phyloP scores from a whole-genome alignment of 2,329 filamentous ascomycete genomes.

The Blumeria hordei region DNA sequence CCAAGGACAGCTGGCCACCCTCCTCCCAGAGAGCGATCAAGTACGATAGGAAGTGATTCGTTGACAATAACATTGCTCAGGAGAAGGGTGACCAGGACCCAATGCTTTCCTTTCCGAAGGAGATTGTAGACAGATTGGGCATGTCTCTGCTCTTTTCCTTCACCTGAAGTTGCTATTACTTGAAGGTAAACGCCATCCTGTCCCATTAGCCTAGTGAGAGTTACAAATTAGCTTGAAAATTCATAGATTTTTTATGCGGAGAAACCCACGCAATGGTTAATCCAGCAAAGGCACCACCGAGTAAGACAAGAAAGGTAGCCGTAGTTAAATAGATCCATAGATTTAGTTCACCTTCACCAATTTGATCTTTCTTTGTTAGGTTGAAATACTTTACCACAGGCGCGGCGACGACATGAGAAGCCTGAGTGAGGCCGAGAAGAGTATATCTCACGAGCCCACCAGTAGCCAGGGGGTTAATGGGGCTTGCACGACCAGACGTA shows the following conservation, averaged over 20 bases:
- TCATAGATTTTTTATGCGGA: background rate
- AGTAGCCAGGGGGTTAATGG: conserved; percentile 21
- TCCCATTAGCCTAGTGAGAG: conserved; percentile 17
- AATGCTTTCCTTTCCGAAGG: conserved; percentile 78
- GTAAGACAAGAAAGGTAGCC: conserved; percentile 58
- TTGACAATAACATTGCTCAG: conserved; percentile 96
- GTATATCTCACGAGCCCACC: conserved; percentile 28
- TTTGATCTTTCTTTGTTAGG: conserved; percentile 21
- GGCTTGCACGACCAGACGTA: conserved; percentile 14
- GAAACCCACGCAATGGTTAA: conserved; percentile 57
- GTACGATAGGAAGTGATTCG: conserved; percentile 81
- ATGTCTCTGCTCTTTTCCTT: conserved; percentile 67
- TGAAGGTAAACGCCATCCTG: conserved; percentile 94
- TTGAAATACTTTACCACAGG: conserved; percentile 17
- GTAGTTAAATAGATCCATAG: conserved; percentile 64
- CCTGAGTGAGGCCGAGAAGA: conserved; percentile 22
- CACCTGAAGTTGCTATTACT: conserved; percentile 67
- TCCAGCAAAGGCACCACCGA: conserved; percentile 83
- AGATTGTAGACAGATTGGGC: conserved; percentile 60
- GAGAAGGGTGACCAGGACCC: conserved; percentile 85
- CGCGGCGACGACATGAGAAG: conserved; percentile 13
- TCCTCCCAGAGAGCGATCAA: conserved; percentile 81
- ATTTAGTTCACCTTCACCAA: conserved; percentile 31
- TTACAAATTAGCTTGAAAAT: background rate
- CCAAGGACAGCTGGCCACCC: conserved; percentile 86